Evolutionary conservation across 2,329 filamentous ascomycete species (phyloP), one percentile per base, ranked within the genome.

Genomic region (Apiospora sp.): DNA sequence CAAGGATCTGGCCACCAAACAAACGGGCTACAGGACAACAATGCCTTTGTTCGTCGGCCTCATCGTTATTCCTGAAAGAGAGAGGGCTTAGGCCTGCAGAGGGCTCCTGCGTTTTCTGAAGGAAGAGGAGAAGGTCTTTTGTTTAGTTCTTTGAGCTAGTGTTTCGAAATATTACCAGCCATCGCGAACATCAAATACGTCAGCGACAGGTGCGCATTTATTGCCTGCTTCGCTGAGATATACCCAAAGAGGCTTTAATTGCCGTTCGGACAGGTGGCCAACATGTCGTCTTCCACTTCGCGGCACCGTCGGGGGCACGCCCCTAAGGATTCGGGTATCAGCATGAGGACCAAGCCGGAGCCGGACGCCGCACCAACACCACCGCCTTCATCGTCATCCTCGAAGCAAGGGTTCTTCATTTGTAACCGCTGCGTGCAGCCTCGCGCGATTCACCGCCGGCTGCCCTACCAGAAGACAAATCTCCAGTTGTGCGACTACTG

Each of bases 1-100:
- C 67, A 49, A 46, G 34, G 27, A 49, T 34, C 37, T 49, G 34
- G 19, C 48, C 67, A 37, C 27, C 44, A 34, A 22, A 37, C 44
- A 69, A 41, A 34, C 67, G 4, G 48, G 67, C 44, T 48, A 49
- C 14, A 37, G 16, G 27, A 46, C 16, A 69, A 69, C 67, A 69
- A 69, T 69, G 67, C 67, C 67, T 34, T 69, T 49, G 67, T 69
- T 49, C 67, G 34, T 48, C 67, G 16, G 67, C 58, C 19, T 64
- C 58, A 64, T 41, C 58, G 41, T 10, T 4, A 41, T 64, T 41
- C 19, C 58, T 22, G 8, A 24, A 41, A 64, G 58, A 41, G 6
- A 69, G 44, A 49, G 14, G 43, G 44, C 34, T 49, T 48, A 49
- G 44, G 44, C 67, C 67, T 46, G 13, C 13, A n/a, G 10, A 69